Evolutionary conservation across 805 yeast species (phyloP).

Genomic region (Starmerella riodocensis): DNA sequence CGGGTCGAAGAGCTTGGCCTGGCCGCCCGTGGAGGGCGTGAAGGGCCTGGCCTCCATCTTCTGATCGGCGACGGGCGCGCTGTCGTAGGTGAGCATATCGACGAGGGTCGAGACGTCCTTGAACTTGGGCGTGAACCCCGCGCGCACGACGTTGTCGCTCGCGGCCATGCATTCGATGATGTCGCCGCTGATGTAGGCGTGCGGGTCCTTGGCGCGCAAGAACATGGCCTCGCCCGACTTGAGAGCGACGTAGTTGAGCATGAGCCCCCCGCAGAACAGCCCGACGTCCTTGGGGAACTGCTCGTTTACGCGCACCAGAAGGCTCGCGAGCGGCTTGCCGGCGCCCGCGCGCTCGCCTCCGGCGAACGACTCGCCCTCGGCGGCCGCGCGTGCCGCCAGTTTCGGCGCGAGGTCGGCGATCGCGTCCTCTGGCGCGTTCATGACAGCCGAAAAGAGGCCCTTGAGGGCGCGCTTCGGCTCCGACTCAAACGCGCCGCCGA

Average conservation of each 20-base stretch:
- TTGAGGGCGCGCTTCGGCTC: slow-evolving; percentile 56
- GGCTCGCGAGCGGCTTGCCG: slow-evolving; percentile 46
- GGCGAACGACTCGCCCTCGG: slow-evolving; percentile 26
- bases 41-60: slow-evolving; percentile 61
- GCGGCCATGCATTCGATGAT: slow-evolving; percentile 99
- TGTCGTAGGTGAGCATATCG: slow-evolving; percentile 76
- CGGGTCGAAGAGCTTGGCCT: slow-evolving; percentile 57
- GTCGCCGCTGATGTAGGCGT: slow-evolving; percentile 93
- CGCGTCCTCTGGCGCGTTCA: slow-evolving; percentile 60
- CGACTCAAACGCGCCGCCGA: slow-evolving; percentile 29
- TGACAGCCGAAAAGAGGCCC: slow-evolving; percentile 63
- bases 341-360: slow-evolving; percentile 26
- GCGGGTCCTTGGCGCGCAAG: slow-evolving; percentile 93
- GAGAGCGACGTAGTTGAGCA: slow-evolving; percentile 77
- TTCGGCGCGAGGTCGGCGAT: slow-evolving; percentile 46
- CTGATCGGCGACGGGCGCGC: slow-evolving; percentile 83
- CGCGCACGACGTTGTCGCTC: slow-evolving; percentile 92
- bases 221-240: slow-evolving; percentile 92
- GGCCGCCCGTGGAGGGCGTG: slow-evolving; percentile 30
- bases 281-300: slow-evolving; percentile 95
- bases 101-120: slow-evolving; percentile 88
- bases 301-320: slow-evolving; percentile 61
- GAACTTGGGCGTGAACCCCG: slow-evolving; percentile 98
- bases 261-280: slow-evolving; percentile 83
- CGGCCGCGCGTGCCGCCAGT: slow-evolving; percentile 52